These are phyloP conservation scores for Chloroidium sp. DNA, from an alignment of 163 green algal species.

Conservation along the genomic window DNA sequence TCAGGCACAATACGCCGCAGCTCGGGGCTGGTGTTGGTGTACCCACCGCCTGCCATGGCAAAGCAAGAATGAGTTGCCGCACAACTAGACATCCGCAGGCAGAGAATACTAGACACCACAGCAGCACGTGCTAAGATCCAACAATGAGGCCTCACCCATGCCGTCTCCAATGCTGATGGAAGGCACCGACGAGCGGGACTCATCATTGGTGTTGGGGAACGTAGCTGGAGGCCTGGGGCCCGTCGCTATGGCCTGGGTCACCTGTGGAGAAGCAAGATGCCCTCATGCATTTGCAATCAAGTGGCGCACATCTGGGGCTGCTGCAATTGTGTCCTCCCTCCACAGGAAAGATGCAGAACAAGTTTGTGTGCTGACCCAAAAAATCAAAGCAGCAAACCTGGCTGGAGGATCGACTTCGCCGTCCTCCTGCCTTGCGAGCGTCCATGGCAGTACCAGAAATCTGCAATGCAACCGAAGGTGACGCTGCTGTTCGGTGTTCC, in stretches of 20 bases:
- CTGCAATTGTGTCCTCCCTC: too few relatives aligned
- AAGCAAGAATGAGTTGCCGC: not conserved
- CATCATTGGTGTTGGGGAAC: conserved; percentile 23
- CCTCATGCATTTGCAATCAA: too few relatives aligned
- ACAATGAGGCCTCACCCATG: conserved; percentile 18
- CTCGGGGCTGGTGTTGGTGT: conserved; percentile 67
- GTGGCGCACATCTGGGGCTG: too few relatives aligned
- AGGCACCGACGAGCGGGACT: conserved; percentile 25
- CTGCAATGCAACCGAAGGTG: too few relatives aligned
- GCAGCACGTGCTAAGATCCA: not conserved
- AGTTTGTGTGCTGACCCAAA: too few relatives aligned
- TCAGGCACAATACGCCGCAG: conserved; percentile 73
- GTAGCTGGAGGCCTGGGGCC: conserved; percentile 2
- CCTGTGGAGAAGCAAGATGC: not conserved
- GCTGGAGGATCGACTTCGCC: too few relatives aligned
- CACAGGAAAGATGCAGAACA: too few relatives aligned
- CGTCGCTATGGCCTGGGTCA: not conserved
- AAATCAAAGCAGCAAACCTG: too few relatives aligned
- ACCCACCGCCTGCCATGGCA: conserved; percentile 30
- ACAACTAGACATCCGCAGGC: not conserved
- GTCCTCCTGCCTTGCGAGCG: too few relatives aligned
- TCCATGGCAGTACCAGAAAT: too few relatives aligned
- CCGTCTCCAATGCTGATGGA: conserved; percentile 58
- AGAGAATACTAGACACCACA: not conserved
- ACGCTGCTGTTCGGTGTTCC: too few relatives aligned